Percentiles rank a stretch among this genome's conserved stretches.
phyloP scores from a whole-genome alignment of 1,139 yeast species.

The Sugiyamaella novakii region DNA sequence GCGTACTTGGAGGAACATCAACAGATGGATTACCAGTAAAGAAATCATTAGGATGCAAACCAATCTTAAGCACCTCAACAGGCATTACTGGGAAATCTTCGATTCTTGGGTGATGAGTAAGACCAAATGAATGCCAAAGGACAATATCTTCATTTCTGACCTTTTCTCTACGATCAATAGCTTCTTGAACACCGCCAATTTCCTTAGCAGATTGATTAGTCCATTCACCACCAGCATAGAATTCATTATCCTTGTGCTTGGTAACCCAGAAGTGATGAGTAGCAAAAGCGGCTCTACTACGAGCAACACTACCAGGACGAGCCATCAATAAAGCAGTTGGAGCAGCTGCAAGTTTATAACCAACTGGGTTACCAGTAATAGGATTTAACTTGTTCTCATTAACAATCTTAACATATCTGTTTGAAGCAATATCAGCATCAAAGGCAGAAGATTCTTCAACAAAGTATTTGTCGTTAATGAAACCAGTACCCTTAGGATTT shows the following conservation, averaged over 20 bases:
- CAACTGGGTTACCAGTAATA: constrained; percentile 74
- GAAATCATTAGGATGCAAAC: constrained; percentile 74
- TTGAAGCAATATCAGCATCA: constrained; percentile 76
- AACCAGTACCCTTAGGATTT: constrained; percentile 79
- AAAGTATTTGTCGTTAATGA: constrained; percentile 61
- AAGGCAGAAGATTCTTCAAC: constrained; percentile 75
- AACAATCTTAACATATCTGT: constrained; percentile 71
- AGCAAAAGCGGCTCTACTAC: constrained; percentile 69
- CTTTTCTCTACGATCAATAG: constrained; percentile 60
- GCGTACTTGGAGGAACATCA: constrained; percentile 76
- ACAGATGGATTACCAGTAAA: constrained; percentile 81
- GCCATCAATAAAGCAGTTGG: constrained; percentile 77
- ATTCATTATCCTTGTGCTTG: constrained; percentile 66
- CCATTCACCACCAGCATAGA: constrained; percentile 78
- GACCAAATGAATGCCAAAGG: constrained; percentile 84
- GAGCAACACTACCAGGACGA: constrained; percentile 62
- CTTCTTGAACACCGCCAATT: constrained; percentile 67
- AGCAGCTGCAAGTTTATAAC: constrained; percentile 76
- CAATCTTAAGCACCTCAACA: constrained; percentile 65
- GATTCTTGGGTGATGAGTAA: constrained; percentile 84
- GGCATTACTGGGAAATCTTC: constrained; percentile 97
- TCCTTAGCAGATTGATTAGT: constrained; percentile 74
- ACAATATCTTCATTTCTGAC: constrained; percentile 82
- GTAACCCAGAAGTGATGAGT: constrained; percentile 79
- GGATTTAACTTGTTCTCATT: constrained; percentile 81